Conservation (phyloP, 2,329 filamentous ascomycete genomes). For the Ophiocordyceps polyrhachis-furcata region DNA sequence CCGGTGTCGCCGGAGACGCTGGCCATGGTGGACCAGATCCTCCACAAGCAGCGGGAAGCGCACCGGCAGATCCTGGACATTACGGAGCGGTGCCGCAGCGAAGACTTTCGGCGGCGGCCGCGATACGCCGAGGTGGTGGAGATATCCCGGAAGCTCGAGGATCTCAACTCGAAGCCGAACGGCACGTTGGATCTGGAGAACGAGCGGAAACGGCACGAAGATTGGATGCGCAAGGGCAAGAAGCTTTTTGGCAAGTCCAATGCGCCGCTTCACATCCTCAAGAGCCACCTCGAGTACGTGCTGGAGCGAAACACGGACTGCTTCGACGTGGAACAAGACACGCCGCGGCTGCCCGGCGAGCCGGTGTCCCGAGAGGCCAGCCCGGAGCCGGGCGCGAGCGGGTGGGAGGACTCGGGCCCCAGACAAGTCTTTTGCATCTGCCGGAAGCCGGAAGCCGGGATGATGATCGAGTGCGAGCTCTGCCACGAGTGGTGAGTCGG, state of each 20-base stretch:
- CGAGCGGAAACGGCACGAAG: conserved; percentile 85
- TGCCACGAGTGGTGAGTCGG: conserved; percentile 81
- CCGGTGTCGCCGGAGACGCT: conserved; percentile 73
- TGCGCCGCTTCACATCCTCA: conserved; percentile 86
- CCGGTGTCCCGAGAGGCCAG: conserved; percentile 70
- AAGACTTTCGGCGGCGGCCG: conserved; percentile 61
- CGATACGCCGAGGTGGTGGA: conserved; percentile 81
- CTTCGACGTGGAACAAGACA: conserved; percentile 72
- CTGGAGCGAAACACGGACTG: conserved; percentile 76
- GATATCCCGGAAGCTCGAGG: conserved; percentile 69
- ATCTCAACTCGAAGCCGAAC: conserved; percentile 78
- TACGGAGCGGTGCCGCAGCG: conserved; percentile 56
- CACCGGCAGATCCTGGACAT: conserved; percentile 74
- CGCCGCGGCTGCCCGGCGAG: conserved; percentile 76
- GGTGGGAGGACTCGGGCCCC: conserved; percentile 42
- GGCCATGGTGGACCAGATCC: conserved; percentile 67
- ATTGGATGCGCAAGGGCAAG: conserved; percentile 98
- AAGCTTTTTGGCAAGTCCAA: conserved; percentile 97
- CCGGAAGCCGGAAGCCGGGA: conserved; percentile 76
- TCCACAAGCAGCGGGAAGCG: conserved; percentile 89
- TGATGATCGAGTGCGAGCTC: conserved; percentile 99
- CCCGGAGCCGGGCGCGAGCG: conserved; percentile 30
- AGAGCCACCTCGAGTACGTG: conserved; percentile 86
- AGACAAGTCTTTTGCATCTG: conserved; percentile 94
- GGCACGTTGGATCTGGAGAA: conserved; percentile 88